Evolutionary conservation across 805 yeast species (phyloP).

Genomic region (Hanseniaspora singularis): DNA sequence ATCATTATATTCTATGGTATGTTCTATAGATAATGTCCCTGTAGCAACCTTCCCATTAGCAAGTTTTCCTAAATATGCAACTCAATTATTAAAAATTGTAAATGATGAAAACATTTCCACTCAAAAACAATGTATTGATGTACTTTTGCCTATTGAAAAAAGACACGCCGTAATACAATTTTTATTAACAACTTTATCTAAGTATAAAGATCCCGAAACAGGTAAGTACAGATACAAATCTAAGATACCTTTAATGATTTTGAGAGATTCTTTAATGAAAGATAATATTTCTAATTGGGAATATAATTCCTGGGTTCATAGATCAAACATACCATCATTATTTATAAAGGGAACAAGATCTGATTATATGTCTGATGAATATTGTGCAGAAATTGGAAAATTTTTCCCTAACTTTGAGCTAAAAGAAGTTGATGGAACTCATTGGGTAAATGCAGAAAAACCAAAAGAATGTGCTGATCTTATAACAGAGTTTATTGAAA

Average conservation of each 20-base stretch:
- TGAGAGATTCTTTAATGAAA: slow-evolving; percentile 52
- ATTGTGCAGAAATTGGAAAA: slow-evolving; percentile 54
- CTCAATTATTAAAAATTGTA: slow-evolving; percentile 47
- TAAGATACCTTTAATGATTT: slow-evolving; percentile 54
- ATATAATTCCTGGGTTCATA: slow-evolving; percentile 39
- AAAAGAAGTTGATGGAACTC: slow-evolving; percentile 72
- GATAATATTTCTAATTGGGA: slow-evolving; percentile 71
- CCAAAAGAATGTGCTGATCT: slow-evolving; percentile 60
- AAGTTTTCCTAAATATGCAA: slow-evolving; percentile 55
- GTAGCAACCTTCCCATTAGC: slow-evolving; percentile 47
- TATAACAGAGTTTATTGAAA: slow-evolving; percentile 51
- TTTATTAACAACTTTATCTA: slow-evolving; percentile 38
- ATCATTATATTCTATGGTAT: slow-evolving; percentile 44
- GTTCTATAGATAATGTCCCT: slow-evolving; percentile 87
- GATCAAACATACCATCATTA: slow-evolving; percentile 62
- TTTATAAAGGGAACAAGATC: slow-evolving; percentile 73
- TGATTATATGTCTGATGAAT: slow-evolving; percentile 71
- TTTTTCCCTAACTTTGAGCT: slow-evolving; percentile 71
- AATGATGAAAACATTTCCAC: slow-evolving; percentile 35
- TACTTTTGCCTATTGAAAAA: slow-evolving; percentile 51
- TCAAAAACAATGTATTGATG: slow-evolving; percentile 55
- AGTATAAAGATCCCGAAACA: slow-evolving; percentile 23
- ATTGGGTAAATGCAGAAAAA: slow-evolving; percentile 84
- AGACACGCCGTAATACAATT: slow-evolving; percentile 58
- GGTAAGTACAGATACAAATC: slow-evolving; percentile 26